phyloP scores from a whole-genome alignment of 2,329 filamentous ascomycete genomes.

The Mycocentrospora acerina region DNA sequence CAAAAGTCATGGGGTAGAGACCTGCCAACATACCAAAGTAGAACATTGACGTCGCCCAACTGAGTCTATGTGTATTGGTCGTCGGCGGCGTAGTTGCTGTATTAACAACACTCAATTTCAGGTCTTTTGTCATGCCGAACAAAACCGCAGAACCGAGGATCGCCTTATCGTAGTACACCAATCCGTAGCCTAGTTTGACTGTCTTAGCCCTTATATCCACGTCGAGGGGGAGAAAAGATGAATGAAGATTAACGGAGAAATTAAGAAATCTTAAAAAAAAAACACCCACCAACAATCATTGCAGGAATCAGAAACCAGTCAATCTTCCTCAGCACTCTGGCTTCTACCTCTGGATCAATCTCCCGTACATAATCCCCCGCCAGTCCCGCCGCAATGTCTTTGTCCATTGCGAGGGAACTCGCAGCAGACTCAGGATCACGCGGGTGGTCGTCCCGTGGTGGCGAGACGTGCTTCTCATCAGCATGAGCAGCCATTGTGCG shows the following conservation, averaged over 20 bases:
- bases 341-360: constrained; percentile 58
- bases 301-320: constrained; percentile 67
- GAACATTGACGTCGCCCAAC: constrained; percentile 77
- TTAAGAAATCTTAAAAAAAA: too few species aligned
- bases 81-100: constrained; percentile 54
- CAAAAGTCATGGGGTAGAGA: constrained; percentile 71
- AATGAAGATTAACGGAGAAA: too few species aligned
- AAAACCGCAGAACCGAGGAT: constrained; percentile 72
- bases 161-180: constrained; percentile 74
- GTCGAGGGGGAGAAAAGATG: too few species aligned
- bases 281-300: constrained; percentile 52
- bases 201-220: too few species aligned
- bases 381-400: constrained; percentile 60
- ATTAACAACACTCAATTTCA: constrained; percentile 59
- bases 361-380: constrained; percentile 59
- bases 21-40: constrained; percentile 79
- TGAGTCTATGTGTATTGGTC: constrained; percentile 66
- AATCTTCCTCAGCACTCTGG: constrained; percentile 64
- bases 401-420: constrained; percentile 38
- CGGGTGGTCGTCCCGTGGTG: constrained; percentile 6
- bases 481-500: background rate
- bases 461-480: constrained; percentile 18
- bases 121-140: constrained; percentile 74
- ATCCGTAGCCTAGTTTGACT: constrained; percentile 57
- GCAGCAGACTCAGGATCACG: constrained; percentile 18